Base-by-base conservation (phyloP, 805 yeast genomes). In the Metschnikowia gruessii region DNA sequence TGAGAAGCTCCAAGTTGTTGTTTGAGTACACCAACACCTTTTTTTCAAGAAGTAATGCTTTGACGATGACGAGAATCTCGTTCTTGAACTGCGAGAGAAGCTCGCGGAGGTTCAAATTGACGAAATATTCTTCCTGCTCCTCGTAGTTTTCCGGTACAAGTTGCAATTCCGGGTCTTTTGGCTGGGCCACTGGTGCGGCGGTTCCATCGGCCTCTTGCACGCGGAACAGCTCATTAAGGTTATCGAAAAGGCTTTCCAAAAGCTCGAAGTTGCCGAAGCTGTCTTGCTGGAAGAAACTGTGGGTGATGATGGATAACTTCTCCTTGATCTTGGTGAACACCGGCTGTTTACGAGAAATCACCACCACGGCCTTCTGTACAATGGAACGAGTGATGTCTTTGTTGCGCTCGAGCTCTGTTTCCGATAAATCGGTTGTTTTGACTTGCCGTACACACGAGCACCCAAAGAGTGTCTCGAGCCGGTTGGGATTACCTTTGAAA, bases 401-500 rank as follows among this genome's bases (percentile, higher is more conserved):
- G 44, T 79, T 75, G 44, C 76, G 70, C 46, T 72, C 75, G 18
- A 65, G 50, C 54, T 72, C 75, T 31, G 64, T 66, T 22, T 53
- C 59, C 3, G 77, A 60, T 46, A 92, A 68, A 24, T 83, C 84
- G 24, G 77, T 75, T 1, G 86, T 71, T 35, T 79, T 73, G 35
- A 92, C 76, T 65, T 92, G 98, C 32, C 96, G 76, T 24, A 91
- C 88, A 67, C 99, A 94, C 0, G 96, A 84, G 51, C 96, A 87
- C 1, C 96, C 99, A 73, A 94, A 94, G n/a, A 90, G 65, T 0
- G 99, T 94, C 33, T 59, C 76, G 66, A 55, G 69, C 58, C 55
- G 68, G 56, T 63, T 69, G 53, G 60, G 77, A 62, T 60, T 80
- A 4, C 68, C 64, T 39, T 60, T 59, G 51, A 61, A 73, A 13